Evolutionary conservation across 176 grass and related monocot species (phyloP).

Genomic region (Typha latifolia): DNA sequence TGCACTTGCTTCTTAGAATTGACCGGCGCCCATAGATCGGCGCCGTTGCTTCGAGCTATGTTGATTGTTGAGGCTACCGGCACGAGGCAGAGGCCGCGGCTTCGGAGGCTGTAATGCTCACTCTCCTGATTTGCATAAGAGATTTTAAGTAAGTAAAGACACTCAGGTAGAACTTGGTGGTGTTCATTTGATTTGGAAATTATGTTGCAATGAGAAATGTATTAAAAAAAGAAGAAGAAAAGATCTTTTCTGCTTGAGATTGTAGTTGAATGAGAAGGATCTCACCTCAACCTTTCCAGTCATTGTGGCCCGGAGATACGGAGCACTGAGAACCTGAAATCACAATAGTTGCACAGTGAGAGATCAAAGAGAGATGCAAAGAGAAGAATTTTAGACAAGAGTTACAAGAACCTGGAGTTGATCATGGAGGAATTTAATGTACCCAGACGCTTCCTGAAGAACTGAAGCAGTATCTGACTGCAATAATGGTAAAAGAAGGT

Average conservation of each 20-base stretch:
- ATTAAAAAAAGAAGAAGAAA: neutral
- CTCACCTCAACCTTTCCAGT: conserved; percentile 49
- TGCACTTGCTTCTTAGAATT: conserved; percentile 38
- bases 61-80: conserved; percentile 47
- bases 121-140: conserved; percentile 40
- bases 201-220: neutral
- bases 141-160: neutral
- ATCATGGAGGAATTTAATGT: conserved; percentile 93
- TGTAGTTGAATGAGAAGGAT: neutral
- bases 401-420: conserved; percentile 56
- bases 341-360: neutral
- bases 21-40: conserved; percentile 96
- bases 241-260: neutral
- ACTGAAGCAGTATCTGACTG: conserved; percentile 96
- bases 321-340: conserved; percentile 72
- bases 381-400: neutral
- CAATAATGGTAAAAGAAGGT: conserved; percentile 5
- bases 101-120: conserved; percentile 60
- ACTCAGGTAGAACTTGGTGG: too few relatives aligned
- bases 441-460: conserved; percentile 75
- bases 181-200: neutral
- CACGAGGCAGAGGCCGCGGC: conserved; percentile 83
- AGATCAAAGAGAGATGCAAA: neutral
- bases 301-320: conserved; percentile 48
- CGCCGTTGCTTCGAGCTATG: conserved; percentile 86